Conservation (phyloP, 495 filamentous ascomycete species). For the Barbatosphaeria neglecta region DNA sequence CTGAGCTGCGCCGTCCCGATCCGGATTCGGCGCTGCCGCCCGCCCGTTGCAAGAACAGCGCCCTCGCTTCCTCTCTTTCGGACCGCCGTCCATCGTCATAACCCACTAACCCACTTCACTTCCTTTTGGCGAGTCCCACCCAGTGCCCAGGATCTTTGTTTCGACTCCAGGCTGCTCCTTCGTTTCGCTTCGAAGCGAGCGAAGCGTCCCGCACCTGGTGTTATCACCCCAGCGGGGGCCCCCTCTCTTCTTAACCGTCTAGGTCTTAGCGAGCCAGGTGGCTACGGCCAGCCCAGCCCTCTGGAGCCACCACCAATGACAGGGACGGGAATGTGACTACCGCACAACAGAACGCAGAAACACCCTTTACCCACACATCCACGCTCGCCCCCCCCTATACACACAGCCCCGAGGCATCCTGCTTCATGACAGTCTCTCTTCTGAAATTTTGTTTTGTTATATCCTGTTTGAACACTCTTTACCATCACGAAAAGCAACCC, state of each 20-base stretch:
- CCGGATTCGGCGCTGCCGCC: neutral
- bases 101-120: neutral
- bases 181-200: no score
- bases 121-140: no score
- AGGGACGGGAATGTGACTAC: constrained; percentile 3
- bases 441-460: constrained; percentile 20
- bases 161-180: neutral
- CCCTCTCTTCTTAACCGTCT: neutral
- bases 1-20: neutral
- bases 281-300: neutral
- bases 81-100: no score
- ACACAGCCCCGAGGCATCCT: constrained; percentile 1
- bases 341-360: no score
- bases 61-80: neutral
- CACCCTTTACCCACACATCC: no score
- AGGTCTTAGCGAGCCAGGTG: neutral
- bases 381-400: neutral
- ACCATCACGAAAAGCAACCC: constrained; percentile 18
- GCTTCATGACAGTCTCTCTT: constrained; percentile 21
- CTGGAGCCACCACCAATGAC: constrained; percentile 1
- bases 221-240: no score
- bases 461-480: constrained; percentile 24
- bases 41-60: neutral
- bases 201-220: no score
- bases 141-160: no score